Percentiles rank a stretch among this genome's conserved stretches.
phyloP scores from a whole-genome alignment of 345 rosid genomes.

The Garcia nutans region DNA sequence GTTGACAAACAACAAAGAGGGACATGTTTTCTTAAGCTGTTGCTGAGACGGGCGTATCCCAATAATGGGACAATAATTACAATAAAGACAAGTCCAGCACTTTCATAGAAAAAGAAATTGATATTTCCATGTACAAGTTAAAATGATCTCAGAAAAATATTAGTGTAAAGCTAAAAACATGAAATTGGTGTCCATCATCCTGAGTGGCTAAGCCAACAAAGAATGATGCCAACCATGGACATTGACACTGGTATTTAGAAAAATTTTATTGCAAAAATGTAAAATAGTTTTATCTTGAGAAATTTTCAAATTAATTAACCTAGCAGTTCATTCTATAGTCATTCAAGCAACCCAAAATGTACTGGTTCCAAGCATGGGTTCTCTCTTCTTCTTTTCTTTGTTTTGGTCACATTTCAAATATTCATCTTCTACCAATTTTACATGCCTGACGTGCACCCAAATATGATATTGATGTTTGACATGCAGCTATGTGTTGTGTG shows the following conservation, averaged over 20 bases:
- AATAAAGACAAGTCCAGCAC: too few relatives aligned
- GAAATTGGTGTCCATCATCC: not conserved
- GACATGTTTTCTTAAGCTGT: not conserved
- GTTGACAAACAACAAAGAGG: not conserved
- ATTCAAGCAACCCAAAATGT: too few relatives aligned
- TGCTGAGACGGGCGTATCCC: not conserved
- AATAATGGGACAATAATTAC: not conserved
- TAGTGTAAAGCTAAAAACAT: not conserved
- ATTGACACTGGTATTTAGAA: not conserved
- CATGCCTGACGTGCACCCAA: not conserved
- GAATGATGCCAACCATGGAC: not conserved
- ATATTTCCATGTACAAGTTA: not conserved
- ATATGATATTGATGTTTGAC: not conserved
- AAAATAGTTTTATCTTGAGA: not conserved
- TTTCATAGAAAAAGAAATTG: too few relatives aligned
- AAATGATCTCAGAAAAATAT: too few relatives aligned
- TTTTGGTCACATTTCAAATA: not conserved
- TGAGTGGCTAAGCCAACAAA: not conserved
- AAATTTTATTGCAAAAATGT: not conserved
- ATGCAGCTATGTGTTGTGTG: not conserved
- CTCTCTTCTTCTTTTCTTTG: too few relatives aligned
- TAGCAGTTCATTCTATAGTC: not conserved
- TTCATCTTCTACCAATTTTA: not conserved
- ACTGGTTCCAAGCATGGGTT: not conserved
- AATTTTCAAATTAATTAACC: not conserved